Evolutionary conservation across 2,329 filamentous ascomycete genomes (phyloP), one percentile per base, ranked within the genome.

Genomic region (Diaporthe ilicicola): DNA sequence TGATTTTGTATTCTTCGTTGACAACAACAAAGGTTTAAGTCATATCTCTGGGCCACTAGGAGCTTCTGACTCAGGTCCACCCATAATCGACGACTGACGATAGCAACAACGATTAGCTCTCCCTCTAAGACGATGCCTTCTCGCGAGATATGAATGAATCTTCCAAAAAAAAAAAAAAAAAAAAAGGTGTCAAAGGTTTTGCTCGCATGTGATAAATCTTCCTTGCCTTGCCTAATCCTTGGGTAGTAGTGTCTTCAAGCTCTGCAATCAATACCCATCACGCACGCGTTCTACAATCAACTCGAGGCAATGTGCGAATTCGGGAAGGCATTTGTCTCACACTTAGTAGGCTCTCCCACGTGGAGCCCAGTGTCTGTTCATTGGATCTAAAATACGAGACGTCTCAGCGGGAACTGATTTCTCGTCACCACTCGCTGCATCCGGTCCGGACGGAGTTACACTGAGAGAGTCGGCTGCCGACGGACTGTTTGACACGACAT

Each of bases 131-230:
- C 64, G 44, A 73, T 71, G 69, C 53, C 64, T 70, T 54, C 59
- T 46, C 69, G 64, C 66, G 48, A 67, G 22, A 73, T 65, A 72
- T 53, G 62, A 32, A 73, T 73, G 71, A 51, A 71, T 73, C 56
- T 73, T 61, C 56, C n/a, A n/a, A n/a, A n/a, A n/a, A n/a, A n/a
- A 27, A 53, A 59, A 48, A 67, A 68, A 53, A n/a, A 27, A 53
- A 59, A 48, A 67, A 68, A 53, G 39, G 44, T 19, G 22, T 42
- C 39, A 51, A 68, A 68, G 65, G 27, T 61, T 22, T 24, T 54
- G 29, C 69, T 32, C 37, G 39, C 34, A 34, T 50, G 12, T 67
- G 54, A 67, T 62, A 54, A 70, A 55, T 64, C 66, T 15, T 61
- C 32, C 4, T 19, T 44, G 37, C 13, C 27, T 53, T 22, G 24